These are phyloP conservation scores for Solanum rostratum DNA, from an alignment of 257 asterid species.

Conservation along the genomic window DNA sequence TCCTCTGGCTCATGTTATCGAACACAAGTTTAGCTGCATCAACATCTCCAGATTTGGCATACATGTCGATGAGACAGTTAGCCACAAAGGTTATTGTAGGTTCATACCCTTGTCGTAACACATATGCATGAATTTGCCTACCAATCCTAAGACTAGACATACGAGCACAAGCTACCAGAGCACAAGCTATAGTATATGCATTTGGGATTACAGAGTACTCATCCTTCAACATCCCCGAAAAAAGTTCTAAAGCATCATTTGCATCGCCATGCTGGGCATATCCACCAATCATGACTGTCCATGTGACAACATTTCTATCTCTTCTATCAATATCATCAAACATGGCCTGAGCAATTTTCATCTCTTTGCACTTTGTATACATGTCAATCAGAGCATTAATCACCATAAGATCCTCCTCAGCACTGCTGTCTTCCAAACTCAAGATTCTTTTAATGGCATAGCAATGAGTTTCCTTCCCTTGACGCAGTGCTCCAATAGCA, in stretches of 20 bases:
- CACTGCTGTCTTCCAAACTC: constrained; percentile 30
- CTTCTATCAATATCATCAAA: constrained; percentile 37
- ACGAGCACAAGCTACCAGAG: constrained; percentile 77
- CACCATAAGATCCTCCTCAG: constrained; percentile 78
- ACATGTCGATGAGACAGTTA: constrained; percentile 88
- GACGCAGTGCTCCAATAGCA: constrained; percentile 45
- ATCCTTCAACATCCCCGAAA: constrained; percentile 47
- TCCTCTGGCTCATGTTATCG: constrained; percentile 45
- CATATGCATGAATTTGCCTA: constrained; percentile 59
- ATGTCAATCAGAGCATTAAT: constrained; percentile 70
- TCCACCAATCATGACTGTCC: constrained; percentile 93
- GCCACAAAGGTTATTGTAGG: constrained; percentile 57
- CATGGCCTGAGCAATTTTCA: constrained; percentile 38
- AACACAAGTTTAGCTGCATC: constrained; percentile 62
- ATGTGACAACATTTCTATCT: constrained; percentile 69
- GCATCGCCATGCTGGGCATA: constrained; percentile 85
- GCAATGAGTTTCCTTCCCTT: constrained; percentile 70
- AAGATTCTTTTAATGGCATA: constrained; percentile 33
- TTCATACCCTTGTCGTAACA: constrained; percentile 45
- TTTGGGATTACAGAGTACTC: constrained; percentile 42
- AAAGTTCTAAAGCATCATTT: constrained; percentile 50
- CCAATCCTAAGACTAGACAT: constrained; percentile 59
- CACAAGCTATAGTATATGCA: constrained; percentile 69
- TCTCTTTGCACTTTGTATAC: constrained; percentile 66
- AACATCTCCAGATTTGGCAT: constrained; percentile 79